Percentiles rank a stretch among this genome's conserved stretches.
Evolutionary conservation across 2,329 filamentous ascomycete species (phyloP).

Genomic region (Colletotrichum navitas): DNA sequence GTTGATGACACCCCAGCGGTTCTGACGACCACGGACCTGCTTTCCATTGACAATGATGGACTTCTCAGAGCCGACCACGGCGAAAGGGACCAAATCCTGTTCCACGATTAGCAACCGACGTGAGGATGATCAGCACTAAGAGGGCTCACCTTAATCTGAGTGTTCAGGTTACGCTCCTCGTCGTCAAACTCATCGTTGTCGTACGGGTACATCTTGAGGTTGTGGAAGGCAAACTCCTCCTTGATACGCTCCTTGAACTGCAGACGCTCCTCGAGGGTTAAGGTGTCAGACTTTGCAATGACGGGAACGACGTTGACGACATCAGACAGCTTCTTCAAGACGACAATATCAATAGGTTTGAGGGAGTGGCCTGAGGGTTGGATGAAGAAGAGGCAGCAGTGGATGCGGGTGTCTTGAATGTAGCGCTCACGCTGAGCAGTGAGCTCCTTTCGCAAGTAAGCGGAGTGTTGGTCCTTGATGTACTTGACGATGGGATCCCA

Average conservation of each 20-base stretch:
- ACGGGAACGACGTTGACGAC: constrained; percentile 99
- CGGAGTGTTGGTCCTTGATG: constrained; percentile 99
- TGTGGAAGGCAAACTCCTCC: constrained; percentile 99
- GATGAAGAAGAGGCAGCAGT: constrained; percentile 99
- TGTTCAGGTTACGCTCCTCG: constrained; percentile 93
- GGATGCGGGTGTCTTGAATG: constrained; percentile 98
- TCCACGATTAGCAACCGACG: constrained; percentile 50
- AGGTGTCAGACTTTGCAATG: constrained; percentile 96
- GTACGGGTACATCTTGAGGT: constrained; percentile 99
- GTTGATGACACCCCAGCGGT: constrained; percentile 99
- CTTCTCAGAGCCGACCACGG: constrained; percentile 97
- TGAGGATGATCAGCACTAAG: not conserved
- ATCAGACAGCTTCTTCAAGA: constrained; percentile 99
- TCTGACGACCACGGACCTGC: constrained; percentile 97
- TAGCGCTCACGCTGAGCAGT: constrained; percentile 99
- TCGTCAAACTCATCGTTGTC: constrained; percentile 99
- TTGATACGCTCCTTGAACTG: constrained; percentile 99
- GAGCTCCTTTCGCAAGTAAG: constrained; percentile 98
- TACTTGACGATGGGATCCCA: constrained; percentile 99
- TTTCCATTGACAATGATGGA: constrained; percentile 97
- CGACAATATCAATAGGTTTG: constrained; percentile 99
- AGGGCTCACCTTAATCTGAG: constrained; percentile 86
- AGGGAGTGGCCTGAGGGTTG: constrained; percentile 97
- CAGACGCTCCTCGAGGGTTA: constrained; percentile 94
- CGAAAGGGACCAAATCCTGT: constrained; percentile 94